A percentile compares a stretch with the other conserved stretches of the same genome.
Conservation (phyloP, 108 stramenopile genomes). For the Fragilaria crotonensis region DNA sequence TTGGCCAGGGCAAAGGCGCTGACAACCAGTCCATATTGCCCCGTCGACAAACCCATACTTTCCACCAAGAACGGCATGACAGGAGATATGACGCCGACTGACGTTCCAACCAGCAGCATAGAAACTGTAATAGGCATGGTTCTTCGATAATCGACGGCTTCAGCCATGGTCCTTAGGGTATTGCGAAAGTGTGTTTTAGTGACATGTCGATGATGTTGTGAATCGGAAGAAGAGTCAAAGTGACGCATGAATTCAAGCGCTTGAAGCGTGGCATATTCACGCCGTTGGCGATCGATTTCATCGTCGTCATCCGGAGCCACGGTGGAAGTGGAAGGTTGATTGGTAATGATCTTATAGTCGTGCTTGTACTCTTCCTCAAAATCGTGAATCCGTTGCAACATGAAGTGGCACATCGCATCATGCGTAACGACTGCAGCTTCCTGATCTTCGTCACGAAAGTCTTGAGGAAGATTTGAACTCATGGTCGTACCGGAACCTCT, state of each 20-base stretch:
- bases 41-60: conserved; percentile 54
- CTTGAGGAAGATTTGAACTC: neutral
- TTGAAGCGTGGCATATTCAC: conserved; percentile 6
- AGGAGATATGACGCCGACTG: conserved; percentile 51
- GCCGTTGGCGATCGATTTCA: neutral
- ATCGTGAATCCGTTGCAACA: neutral
- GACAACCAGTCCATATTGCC: conserved; percentile 78
- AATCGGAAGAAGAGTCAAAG: conserved; percentile 1
- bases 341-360: too few species aligned
- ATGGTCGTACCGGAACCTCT: neutral
- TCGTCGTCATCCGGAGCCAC: neutral
- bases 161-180: conserved; percentile 22
- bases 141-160: conserved; percentile 39
- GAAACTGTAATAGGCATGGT: conserved; percentile 62
- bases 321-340: neutral
- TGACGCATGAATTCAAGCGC: neutral
- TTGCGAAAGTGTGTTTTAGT: conserved; percentile 30
- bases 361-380: neutral
- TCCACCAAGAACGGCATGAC: conserved; percentile 75
- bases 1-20: conserved; percentile 78
- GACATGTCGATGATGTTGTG: conserved; percentile 1
- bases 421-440: neutral
- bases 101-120: conserved; percentile 78
- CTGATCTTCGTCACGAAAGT: neutral
- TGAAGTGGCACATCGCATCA: neutral